These are phyloP conservation scores for Lotus japonicus DNA, from an alignment of 306 rosid genomes.

Conservation along the genomic window DNA sequence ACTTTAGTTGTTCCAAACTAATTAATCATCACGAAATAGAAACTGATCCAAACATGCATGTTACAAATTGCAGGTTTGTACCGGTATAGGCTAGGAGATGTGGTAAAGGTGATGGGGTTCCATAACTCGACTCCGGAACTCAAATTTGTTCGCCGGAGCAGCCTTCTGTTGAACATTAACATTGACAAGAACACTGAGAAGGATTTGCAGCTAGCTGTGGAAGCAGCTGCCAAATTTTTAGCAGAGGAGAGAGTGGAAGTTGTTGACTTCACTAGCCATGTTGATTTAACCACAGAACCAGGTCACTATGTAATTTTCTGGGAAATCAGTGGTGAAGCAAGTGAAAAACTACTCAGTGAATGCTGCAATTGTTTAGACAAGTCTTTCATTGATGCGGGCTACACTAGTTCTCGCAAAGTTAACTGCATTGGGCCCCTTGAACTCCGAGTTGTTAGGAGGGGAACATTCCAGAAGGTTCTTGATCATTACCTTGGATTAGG, in stretches of 20 bases:
- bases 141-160: constrained; percentile 59
- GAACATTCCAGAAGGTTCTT: constrained; percentile 75
- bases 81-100: constrained; percentile 79
- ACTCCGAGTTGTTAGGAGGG: constrained; percentile 58
- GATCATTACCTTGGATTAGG: constrained; percentile 68
- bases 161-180: constrained; percentile 63
- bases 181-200: constrained; percentile 95
- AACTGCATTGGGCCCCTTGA: constrained; percentile 65
- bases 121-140: constrained; percentile 82
- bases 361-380: constrained; percentile 76
- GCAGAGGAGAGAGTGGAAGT: constrained; percentile 59
- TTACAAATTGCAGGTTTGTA: constrained; percentile 53
- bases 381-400: constrained; percentile 76
- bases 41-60: too few species aligned
- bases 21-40: too few species aligned
- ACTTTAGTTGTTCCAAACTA: too few species aligned
- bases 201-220: constrained; percentile 76
- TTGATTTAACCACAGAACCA: constrained; percentile 55
- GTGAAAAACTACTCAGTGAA: constrained; percentile 41
- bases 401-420: constrained; percentile 65
- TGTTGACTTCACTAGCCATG: constrained; percentile 75
- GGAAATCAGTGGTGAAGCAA: constrained; percentile 75
- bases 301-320: constrained; percentile 87
- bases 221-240: constrained; percentile 47
- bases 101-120: constrained; percentile 76